Base-by-base conservation (phyloP, 805 yeast species). In the Pichia scutulata region DNA sequence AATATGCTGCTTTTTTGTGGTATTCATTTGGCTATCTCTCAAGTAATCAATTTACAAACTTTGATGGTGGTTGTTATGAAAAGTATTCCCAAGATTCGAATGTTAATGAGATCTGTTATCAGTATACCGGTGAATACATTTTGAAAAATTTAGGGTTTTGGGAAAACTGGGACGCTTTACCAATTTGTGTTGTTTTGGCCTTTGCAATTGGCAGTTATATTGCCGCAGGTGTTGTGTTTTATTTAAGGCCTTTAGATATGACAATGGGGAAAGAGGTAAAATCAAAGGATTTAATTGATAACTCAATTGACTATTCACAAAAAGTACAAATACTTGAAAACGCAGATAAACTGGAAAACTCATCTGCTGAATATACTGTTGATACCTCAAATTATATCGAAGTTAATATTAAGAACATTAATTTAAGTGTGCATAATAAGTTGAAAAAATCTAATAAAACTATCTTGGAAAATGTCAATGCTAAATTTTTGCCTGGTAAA, bases 1-100 rank as follows among this genome's bases (percentile, higher is more conserved):
- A 84, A 61, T 88, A 85, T 64, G 69, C 82, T 50, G 82, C 92
- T 0, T 85, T 78, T 61, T 73, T 84, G 47, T 89, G 90, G 87
- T 88, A 84, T 60, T 82, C 82, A 0, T 85, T 84, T 65, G 93
- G 93, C 2, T 82, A 81, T 2, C 59, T 82, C 50, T 59, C 76
- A 40, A 74, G 89, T 0, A 84, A 82, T 60, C 82, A 86, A 57
- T 88, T 78, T 60, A 71, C 84, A 1, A 77, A 74, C 33, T 85
- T 72, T 68, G 53, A 63, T 41, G 89, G 89, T 14, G 79, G 76
- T 47, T 82, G 88, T 58, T 73, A 54, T 41, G 26, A 48, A 9
- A 78, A 76, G 2, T 57, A 65, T 19, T 64, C 61, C 39, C 49
- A 56, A 58, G 54, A 61, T 21, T 59, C 63, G 1, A 43, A 64